Percentiles rank a stretch among this genome's conserved stretches.
phyloP scores from a whole-genome alignment of 352 stramenopile species.

The Pythium aquatile region DNA sequence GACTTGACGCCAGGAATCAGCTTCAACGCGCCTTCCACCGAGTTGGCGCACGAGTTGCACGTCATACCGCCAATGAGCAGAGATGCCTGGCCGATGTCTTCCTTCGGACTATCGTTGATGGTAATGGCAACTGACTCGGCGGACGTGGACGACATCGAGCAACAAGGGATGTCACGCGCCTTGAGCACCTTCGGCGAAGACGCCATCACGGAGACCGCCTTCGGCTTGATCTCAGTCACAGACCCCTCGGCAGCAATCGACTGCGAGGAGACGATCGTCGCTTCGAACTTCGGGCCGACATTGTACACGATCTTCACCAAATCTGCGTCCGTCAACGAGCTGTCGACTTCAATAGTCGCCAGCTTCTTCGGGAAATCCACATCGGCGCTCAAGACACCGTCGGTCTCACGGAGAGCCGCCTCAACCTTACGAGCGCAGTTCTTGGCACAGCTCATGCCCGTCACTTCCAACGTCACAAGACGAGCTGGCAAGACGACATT shows the following conservation, averaged over 20 bases:
- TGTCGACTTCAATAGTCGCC: constrained; percentile 61
- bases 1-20: constrained; percentile 71
- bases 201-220: constrained; percentile 17
- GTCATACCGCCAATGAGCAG: constrained; percentile 89
- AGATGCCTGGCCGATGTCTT: constrained; percentile 58
- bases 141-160: constrained; percentile 3
- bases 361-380: constrained; percentile 74
- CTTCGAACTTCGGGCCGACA: constrained; percentile 63
- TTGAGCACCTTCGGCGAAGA: constrained; percentile 17
- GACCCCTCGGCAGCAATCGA: neutral
- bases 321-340: constrained; percentile 46
- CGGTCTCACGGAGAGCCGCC: constrained; percentile 41
- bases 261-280: constrained; percentile 26
- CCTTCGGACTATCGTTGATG: constrained; percentile 19
- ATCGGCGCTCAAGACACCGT: constrained; percentile 50
- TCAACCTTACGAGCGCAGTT: constrained; percentile 72
- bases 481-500: constrained; percentile 22
- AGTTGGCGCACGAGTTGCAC: constrained; percentile 90
- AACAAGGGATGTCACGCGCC: constrained; percentile 22
- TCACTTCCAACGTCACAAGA: constrained; percentile 30
- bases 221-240: constrained; percentile 19
- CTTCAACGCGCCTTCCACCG: constrained; percentile 87
- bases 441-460: constrained; percentile 41
- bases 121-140: constrained; percentile 17
- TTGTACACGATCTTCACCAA: constrained; percentile 54